Evolutionary conservation across 139 green algal species (phyloP), one percentile per base, ranked within the genome.

Genomic region (Picocystis salinarum): DNA sequence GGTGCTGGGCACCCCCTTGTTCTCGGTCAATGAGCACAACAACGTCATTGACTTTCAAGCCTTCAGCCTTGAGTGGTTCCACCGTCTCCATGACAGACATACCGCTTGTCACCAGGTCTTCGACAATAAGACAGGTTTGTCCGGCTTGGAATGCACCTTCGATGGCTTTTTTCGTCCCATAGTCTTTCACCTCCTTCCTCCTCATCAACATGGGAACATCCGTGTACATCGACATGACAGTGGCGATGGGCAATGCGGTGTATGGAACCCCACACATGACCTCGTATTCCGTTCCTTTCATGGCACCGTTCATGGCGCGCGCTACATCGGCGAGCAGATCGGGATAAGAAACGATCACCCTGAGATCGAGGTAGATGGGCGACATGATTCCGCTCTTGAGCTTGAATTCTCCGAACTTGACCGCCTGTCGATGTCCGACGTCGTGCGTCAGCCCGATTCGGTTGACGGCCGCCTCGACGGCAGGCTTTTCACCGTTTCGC

Each of bases 361-460:
- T 77, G 33, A 99, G 69, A 65, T 99, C 88, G 19, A 99, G 71
- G 54, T 99, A 99, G 17, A 99, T 80, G 2, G 88, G 88, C 2
- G 80, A 93, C 20, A 83, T 69, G 19, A 99, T 59, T 9, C 88
- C 88, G 46, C 75, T 91, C 63, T 99, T 99, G 4, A 99, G 74
- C 55, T 86, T 95, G 69, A 99, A 99, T 41, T 85, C 69, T 19
- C 88, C 88, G 69, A 99, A 96, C 60, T 99, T 99, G 30, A 99
- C 78, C 1, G 88, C 88, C 70, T 94, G 75, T 30, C 15, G 6
- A 15, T 17, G 28, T 11, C 5, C 5, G 37, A 34, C 4, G 4
- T 15, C 7, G 4, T 20, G 36, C 36, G 36, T 22, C 7, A 22
- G 36, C 7, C 22, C 12, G 15, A 25, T 15, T 24, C 29, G 17